A percentile compares a stretch with the other conserved stretches of the same genome.
These are phyloP conservation scores for Oidium heveae DNA, from an alignment of 2,329 filamentous ascomycete species.

Conservation along the genomic window DNA sequence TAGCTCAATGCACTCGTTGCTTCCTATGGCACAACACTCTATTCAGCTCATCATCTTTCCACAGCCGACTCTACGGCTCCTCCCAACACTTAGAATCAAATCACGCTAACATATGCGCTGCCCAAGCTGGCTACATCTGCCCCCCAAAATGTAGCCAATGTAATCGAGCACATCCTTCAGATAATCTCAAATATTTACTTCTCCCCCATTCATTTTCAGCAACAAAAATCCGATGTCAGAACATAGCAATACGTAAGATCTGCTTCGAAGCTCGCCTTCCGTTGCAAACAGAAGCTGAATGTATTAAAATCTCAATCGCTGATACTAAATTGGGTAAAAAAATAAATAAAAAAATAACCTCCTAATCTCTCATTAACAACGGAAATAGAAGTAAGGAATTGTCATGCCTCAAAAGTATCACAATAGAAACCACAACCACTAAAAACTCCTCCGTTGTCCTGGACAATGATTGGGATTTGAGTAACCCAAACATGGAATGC, in stretches of 20 bases:
- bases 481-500: neutral
- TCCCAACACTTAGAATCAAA: neutral
- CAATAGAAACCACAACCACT: neutral
- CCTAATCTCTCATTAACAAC: neutral
- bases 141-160: neutral
- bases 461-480: neutral
- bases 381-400: no score
- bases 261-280: neutral
- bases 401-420: neutral
- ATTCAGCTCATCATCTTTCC: no score
- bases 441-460: neutral
- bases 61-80: no score
- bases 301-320: no score
- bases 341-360: no score
- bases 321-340: no score
- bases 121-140: neutral
- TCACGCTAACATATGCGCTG: neutral
- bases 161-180: neutral
- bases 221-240: no score
- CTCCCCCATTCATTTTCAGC: neutral
- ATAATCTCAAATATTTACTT: neutral
- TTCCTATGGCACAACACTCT: no score
- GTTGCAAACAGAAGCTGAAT: neutral
- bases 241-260: no score
- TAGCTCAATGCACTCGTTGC: no score